Conservation (phyloP, 306 rosid species). For the Macrotyloma uniflorum region DNA sequence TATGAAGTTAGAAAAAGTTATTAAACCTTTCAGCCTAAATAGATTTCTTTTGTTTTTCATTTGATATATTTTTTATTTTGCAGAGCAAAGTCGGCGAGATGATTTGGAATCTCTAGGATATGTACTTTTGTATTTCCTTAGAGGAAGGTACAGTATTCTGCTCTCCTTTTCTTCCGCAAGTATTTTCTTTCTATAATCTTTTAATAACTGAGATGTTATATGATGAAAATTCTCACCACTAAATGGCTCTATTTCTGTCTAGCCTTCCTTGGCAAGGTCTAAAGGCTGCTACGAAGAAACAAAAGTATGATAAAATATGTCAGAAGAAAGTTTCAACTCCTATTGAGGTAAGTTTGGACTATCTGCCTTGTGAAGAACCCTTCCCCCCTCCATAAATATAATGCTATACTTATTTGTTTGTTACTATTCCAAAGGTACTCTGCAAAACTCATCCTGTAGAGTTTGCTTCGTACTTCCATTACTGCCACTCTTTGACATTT, state of each 20-base stretch:
- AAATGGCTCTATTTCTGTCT: constrained; percentile 33
- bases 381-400: neutral
- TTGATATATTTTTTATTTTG: constrained; percentile 34
- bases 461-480: constrained; percentile 95
- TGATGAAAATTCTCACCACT: constrained; percentile 15
- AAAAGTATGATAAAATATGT: constrained; percentile 94
- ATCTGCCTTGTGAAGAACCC: neutral
- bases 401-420: constrained; percentile 18
- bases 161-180: constrained; percentile 19
- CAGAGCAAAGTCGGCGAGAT: constrained; percentile 99
- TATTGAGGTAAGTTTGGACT: constrained; percentile 69
- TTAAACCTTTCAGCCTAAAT: constrained; percentile 10
- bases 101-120: constrained; percentile 99
- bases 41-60: constrained; percentile 6
- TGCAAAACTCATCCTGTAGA: constrained; percentile 92
- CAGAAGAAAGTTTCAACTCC: constrained; percentile 97
- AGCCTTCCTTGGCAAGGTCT: constrained; percentile 99
- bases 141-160: constrained; percentile 71
- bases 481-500: constrained; percentile 91
- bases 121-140: constrained; percentile 85
- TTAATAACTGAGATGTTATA: neutral
- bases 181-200: neutral
- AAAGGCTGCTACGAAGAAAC: constrained; percentile 96
- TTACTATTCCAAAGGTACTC: constrained; percentile 61
- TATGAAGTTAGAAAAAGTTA: constrained; percentile 42